Percentiles rank a stretch among this genome's conserved stretches.
Evolutionary conservation across 2,329 filamentous ascomycete species (phyloP).

Genomic region (Diaporthe australafricana): DNA sequence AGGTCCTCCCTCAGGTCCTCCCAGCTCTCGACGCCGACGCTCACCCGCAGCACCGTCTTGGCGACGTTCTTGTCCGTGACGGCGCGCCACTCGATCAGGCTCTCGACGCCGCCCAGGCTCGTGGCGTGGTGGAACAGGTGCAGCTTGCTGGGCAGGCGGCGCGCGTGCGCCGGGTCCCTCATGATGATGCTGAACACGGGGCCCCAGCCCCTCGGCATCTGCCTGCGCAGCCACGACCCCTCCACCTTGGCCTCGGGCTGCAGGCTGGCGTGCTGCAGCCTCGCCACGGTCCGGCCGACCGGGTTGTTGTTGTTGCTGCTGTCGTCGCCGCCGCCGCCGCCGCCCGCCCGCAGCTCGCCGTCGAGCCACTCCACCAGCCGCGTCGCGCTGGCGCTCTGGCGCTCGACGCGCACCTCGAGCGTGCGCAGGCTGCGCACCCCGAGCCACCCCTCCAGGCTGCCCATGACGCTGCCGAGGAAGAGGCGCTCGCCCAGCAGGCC

Average conservation of each 20-base stretch:
- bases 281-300: constrained; percentile 66
- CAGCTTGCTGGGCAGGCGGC: constrained; percentile 80
- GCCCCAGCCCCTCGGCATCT: constrained; percentile 93
- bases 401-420: constrained; percentile 81
- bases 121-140: constrained; percentile 93
- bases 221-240: constrained; percentile 78
- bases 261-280: constrained; percentile 81
- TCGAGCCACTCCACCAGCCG: constrained; percentile 80
- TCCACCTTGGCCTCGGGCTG: constrained; percentile 73
- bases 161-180: constrained; percentile 70
- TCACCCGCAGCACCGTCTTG: constrained; percentile 79
- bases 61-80: constrained; percentile 86
- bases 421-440: constrained; percentile 89
- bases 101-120: constrained; percentile 92
- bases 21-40: constrained; percentile 87
- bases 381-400: constrained; percentile 79
- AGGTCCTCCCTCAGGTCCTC: constrained; percentile 87
- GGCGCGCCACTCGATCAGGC: constrained; percentile 93
- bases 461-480: constrained; percentile 86
- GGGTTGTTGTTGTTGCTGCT: constrained; percentile 45
- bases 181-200: constrained; percentile 86
- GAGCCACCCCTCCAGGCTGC: constrained; percentile 91
- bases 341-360: constrained; percentile 56
- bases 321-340: no score
- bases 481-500: constrained; percentile 76